phyloP scores from a whole-genome alignment of 352 stramenopile genomes.

The Discostella stelligera region DNA sequence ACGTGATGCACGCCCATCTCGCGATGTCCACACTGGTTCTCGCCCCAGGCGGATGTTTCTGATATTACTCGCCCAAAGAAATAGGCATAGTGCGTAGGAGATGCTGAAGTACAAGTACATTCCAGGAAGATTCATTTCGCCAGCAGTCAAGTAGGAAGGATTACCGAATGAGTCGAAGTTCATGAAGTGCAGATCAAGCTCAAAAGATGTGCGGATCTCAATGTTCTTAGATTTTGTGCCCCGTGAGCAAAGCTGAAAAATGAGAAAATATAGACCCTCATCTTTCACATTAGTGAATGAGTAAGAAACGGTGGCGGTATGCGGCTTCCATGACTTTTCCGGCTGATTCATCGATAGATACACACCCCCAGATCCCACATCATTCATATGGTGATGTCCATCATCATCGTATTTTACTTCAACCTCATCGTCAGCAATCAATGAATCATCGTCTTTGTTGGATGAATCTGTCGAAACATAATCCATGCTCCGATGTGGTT shows the following conservation, averaged over 20 bases:
- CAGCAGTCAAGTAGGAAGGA: conserved; percentile 85
- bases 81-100: conserved; percentile 60
- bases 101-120: conserved; percentile 83
- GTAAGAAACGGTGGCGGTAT: conserved; percentile 52
- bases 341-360: conserved; percentile 66
- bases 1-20: conserved; percentile 8
- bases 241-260: conserved; percentile 83
- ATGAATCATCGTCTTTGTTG: conserved; percentile 53
- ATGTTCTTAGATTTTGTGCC: conserved; percentile 66
- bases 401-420: conserved; percentile 48
- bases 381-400: conserved; percentile 32
- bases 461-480: conserved; percentile 40
- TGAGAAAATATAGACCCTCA: conserved; percentile 87
- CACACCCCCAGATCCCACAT: conserved; percentile 50
- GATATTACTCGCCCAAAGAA: conserved; percentile 68
- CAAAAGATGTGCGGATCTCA: conserved; percentile 81
- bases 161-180: conserved; percentile 69
- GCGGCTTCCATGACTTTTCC: conserved; percentile 50
- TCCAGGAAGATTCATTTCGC: conserved; percentile 77
- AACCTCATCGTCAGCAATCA: conserved; percentile 46
- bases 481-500: conserved; percentile 53
- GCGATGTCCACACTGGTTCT: conserved; percentile 47
- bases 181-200: conserved; percentile 72
- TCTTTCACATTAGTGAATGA: conserved; percentile 69
- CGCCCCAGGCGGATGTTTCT: conserved; percentile 47